Percentiles rank a stretch among this genome's conserved stretches.
These are phyloP conservation scores for Mycena pura DNA, from an alignment of 768 basidiomycete genomes.

Conservation along the genomic window DNA sequence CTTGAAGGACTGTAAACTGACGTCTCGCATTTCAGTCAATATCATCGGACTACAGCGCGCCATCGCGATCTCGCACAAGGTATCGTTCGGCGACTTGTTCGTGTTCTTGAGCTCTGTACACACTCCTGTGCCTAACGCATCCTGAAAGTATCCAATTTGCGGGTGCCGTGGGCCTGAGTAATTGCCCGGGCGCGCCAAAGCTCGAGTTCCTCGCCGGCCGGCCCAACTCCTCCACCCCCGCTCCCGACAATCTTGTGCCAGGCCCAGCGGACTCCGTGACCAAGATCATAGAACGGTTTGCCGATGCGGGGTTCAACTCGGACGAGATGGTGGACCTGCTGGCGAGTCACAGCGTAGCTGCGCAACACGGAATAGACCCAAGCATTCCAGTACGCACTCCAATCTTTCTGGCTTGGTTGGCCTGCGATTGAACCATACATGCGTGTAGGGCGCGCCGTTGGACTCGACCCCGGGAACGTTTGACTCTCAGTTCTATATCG, in stretches of 20 bases:
- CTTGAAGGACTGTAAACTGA: background rate
- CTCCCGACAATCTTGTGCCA: constrained; percentile 39
- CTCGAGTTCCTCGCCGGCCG: constrained; percentile 47
- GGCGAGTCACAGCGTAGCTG: constrained; percentile 36
- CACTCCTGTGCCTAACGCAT: background rate
- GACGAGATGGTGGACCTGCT: constrained; percentile 42
- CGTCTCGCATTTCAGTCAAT: constrained; percentile 36
- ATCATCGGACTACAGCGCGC: constrained; percentile 37
- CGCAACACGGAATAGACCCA: constrained; percentile 26
- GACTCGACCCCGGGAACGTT: constrained; percentile 39
- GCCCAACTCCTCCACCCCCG: constrained; percentile 33
- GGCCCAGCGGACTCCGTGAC: constrained; percentile 39
- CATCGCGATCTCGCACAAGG: constrained; percentile 37
- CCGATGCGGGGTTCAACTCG: constrained; percentile 39
- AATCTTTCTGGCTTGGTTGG: background rate
- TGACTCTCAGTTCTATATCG: constrained; percentile 40
- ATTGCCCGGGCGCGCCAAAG: constrained; percentile 48
- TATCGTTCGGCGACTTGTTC: constrained; percentile 46
- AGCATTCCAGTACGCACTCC: constrained; percentile 28
- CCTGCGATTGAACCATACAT: too few species aligned
- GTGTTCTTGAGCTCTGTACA: constrained; percentile 39
- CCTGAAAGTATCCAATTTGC: constrained; percentile 39
- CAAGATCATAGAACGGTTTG: constrained; percentile 35
- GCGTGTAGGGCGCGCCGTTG: constrained; percentile 31
- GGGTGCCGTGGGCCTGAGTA: constrained; percentile 39